These are phyloP conservation scores for Debaryomyces tyrocola DNA, from an alignment of 805 yeast species.

Conservation along the genomic window DNA sequence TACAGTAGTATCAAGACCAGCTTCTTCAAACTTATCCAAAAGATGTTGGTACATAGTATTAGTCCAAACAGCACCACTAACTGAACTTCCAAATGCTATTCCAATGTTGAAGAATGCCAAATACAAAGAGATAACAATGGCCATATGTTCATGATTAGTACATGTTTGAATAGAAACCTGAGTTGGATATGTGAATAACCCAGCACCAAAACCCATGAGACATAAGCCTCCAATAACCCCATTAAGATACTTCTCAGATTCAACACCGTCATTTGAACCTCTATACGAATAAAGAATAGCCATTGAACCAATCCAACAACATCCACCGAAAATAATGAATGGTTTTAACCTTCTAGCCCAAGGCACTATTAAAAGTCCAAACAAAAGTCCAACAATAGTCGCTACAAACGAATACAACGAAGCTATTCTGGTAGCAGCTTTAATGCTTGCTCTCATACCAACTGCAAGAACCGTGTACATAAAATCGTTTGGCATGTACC, in stretches of 20 bases:
- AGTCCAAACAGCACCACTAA: conserved; percentile 75
- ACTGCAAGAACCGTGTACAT: conserved; percentile 66
- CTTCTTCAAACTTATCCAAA: conserved; percentile 23
- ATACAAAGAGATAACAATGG: conserved; percentile 57
- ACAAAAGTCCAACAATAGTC: conserved; percentile 55
- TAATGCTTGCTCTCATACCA: conserved; percentile 56
- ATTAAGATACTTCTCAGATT: conserved; percentile 24
- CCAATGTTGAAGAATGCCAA: conserved; percentile 63
- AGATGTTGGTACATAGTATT: conserved; percentile 51
- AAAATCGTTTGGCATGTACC: conserved; percentile 70
- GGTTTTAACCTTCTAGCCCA: conserved; percentile 53
- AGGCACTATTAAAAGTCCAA: conserved; percentile 54
- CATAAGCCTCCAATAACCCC: conserved; percentile 69
- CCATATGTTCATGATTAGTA: conserved; percentile 64
- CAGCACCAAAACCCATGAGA: conserved; percentile 71
- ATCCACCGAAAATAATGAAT: conserved; percentile 58
- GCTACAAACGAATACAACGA: conserved; percentile 66
- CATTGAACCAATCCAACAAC: conserved; percentile 58
- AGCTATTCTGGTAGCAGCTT: conserved; percentile 67
- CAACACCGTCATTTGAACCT: conserved; percentile 44
- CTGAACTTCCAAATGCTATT: conserved; percentile 58
- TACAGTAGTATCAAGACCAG: conserved; percentile 26
- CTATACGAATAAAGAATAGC: conserved; percentile 61
- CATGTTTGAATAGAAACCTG: conserved; percentile 62
- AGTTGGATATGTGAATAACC: conserved; percentile 65